phyloP scores from a whole-genome alignment of 495 filamentous ascomycete genomes.

The Penicillium cosmopolitanum region DNA sequence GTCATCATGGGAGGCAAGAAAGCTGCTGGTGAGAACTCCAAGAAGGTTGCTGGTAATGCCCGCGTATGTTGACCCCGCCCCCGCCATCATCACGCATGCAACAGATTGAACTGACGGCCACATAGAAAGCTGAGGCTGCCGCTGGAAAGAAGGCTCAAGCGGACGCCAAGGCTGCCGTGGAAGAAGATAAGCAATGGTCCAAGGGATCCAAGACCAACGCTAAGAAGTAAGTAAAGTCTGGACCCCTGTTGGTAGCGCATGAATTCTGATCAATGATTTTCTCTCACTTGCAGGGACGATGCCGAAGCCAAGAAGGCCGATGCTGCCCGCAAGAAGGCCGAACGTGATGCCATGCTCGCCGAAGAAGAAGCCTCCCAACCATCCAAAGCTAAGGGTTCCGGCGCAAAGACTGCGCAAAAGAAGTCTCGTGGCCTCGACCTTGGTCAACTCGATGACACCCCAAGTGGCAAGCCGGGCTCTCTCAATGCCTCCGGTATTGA shows the following conservation, averaged over 20 bases:
- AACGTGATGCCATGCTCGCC: slow-evolving; percentile 77
- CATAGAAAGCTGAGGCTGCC: slow-evolving; percentile 85
- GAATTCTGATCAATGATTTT: slow-evolving; percentile 2
- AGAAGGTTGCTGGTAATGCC: slow-evolving; percentile 90
- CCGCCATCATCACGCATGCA: slow-evolving; percentile 27
- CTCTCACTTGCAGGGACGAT: slow-evolving; percentile 62
- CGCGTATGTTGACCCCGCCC: slow-evolving; percentile 48
- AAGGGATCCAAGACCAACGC: slow-evolving; percentile 81
- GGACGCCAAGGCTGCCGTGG: slow-evolving; percentile 65
- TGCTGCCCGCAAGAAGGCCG: slow-evolving; percentile 83
- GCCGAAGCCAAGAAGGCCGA: slow-evolving; percentile 86
- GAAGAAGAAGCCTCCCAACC: slow-evolving; percentile 76
- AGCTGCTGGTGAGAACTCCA: slow-evolving; percentile 70
- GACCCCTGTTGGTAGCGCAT: background rate
- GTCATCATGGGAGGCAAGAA: slow-evolving; percentile 61
- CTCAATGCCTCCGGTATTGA: slow-evolving; percentile 87
- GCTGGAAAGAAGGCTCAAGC: slow-evolving; percentile 74
- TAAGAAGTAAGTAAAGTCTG: slow-evolving; percentile 67
- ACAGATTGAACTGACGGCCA: slow-evolving; percentile 18
- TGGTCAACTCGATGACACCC: slow-evolving; percentile 64
- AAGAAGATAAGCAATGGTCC: slow-evolving; percentile 77
- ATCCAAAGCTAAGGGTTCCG: slow-evolving; percentile 60
- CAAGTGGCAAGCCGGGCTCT: slow-evolving; percentile 47
- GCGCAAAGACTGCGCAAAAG: slow-evolving; percentile 66
- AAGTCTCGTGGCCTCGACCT: slow-evolving; percentile 71